Conservation (phyloP, 495 filamentous ascomycete genomes). For the Ascobolus immersus region DNA sequence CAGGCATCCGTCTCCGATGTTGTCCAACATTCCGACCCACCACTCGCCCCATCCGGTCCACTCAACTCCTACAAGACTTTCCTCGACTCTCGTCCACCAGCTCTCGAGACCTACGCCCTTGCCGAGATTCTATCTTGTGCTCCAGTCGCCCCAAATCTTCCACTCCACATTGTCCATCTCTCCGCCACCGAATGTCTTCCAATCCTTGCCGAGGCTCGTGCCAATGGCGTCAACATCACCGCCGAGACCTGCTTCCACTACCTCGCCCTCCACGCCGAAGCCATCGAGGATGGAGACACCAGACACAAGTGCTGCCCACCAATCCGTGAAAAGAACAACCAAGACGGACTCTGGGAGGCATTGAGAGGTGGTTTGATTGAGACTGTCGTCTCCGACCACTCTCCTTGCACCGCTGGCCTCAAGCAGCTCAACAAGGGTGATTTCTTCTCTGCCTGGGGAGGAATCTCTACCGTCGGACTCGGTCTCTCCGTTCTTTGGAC, state of each 20-base stretch:
- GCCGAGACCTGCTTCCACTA: conserved; percentile 99
- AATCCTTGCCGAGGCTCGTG: conserved; percentile 52
- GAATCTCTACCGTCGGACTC: conserved; percentile 78
- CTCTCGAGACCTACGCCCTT: conserved; percentile 80
- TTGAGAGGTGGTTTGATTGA: conserved; percentile 49
- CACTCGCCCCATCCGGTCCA: conserved; percentile 47
- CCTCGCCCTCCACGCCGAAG: conserved; percentile 66
- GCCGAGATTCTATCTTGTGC: conserved; percentile 62
- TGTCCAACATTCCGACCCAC: conserved; percentile 45
- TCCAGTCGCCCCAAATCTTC: conserved; percentile 54
- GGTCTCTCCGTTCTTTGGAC: conserved; percentile 84
- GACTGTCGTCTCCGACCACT: conserved; percentile 92
- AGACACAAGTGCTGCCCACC: conserved; percentile 95
- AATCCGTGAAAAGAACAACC: conserved; percentile 62
- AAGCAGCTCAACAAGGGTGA: conserved; percentile 60
- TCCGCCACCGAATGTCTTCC: conserved; percentile 84
- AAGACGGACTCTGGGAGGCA: conserved; percentile 72
- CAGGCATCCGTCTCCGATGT: conserved; percentile 60
- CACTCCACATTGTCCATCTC: conserved; percentile 83
- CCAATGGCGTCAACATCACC: conserved; percentile 64
- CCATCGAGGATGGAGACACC: conserved; percentile 70
- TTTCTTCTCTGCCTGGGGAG: conserved; percentile 92
- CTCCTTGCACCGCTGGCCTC: conserved; percentile 79
- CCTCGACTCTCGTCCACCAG: conserved; percentile 65
- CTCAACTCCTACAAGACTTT: conserved; percentile 68